Base-by-base conservation (phyloP, 768 basidiomycete species). In the Pisolithus sp. region DNA sequence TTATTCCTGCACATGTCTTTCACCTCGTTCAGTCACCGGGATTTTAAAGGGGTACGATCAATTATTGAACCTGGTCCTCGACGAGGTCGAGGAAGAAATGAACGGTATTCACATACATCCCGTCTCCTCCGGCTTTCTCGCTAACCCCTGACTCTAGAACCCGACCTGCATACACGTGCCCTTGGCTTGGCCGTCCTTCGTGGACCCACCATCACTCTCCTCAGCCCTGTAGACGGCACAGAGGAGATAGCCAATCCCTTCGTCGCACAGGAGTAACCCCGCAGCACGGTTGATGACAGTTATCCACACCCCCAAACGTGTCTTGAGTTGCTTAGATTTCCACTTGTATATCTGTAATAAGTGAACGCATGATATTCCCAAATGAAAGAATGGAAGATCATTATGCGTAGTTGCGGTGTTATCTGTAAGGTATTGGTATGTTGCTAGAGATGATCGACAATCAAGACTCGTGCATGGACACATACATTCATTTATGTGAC, bases 11-110 rank as follows among this genome's bases (percentile, higher is more conserved):
- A 3, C 37, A n/a, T n/a, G 4, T 40, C 50, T 30, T 57, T 45
- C 21, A 23, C 13, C 38, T 15, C 31, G 31, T 46, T 53, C 60
- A 97, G 95, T 97, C 48, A 88, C 82, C 7, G 96, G 96, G 3
- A 79, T 89, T 17, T 71, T 99, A 56, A 99, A 99, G 71, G 96
- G 96, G 23, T 98, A 83, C 62, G 96, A 98, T 70, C 94, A 97
- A 59, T 75, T 98, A 37, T 79, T 98, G 52, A 98, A 99, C 68
- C 85, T 99, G 50, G 96, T 99, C 46, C 80, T 99, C 46, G 96
- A 99, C 68, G 91, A 96, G 53, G 93, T 98, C 6, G 80, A 86
- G 61, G 96, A 99, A 70, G 79, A 87, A 37, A 58, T 89, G 3
- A 77, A 79, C 64, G 83, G 89, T 88, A 62, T 57, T 74, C 23